Evolutionary conservation across 1,284 basidiomycete species (phyloP), one percentile per base, ranked within the genome.

Genomic region (Sporisorium scitamineum): DNA sequence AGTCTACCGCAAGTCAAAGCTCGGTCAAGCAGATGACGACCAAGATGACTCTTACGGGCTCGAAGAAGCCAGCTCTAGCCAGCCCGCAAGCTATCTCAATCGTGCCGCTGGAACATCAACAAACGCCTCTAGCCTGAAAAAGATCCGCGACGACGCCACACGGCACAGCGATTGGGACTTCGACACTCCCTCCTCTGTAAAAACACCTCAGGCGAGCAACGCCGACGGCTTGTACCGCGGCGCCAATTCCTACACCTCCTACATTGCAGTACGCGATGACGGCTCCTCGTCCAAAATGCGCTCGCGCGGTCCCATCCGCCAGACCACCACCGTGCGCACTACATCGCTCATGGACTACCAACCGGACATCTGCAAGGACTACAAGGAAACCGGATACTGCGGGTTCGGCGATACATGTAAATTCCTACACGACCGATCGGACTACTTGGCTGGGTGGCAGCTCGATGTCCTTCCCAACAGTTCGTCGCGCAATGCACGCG

Each of bases 341-440:
- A 95, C 97, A 59, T 98, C 96, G 0, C 91, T 98, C 62, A 90
- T 94, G 54, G 97, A 99, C 88, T 99, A 98, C 87, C 97, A 99
- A 87, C 96, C 97, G 3, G 96, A 98, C 83, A 94, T 98, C 22
- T 99, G 97, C 87, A 99, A 99, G 86, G 95, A 98, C 86, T 99
- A 99, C 87, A 98, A 97, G 90, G 96, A 99, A 87, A 99, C 96
- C 47, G 97, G 97, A 0, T 99, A 94, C 86, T 99, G 96, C 86
- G 97, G 97, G 5, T 99, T 97, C 85, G 97, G 97, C 31, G 97
- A 99, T 86, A 95, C 94, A 9, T 99, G 96, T 88, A 99, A 98
- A 69, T 84, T 81, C 81, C 78, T 83, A 41, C 85, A 84, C 77
- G 84, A 86, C 92, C 86, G 89, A 53, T 88, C 88, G 61, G 89